Percentiles rank a stretch among this genome's conserved stretches.
phyloP scores from a whole-genome alignment of 2,329 filamentous ascomycete genomes.

The Cercospora sp. region DNA sequence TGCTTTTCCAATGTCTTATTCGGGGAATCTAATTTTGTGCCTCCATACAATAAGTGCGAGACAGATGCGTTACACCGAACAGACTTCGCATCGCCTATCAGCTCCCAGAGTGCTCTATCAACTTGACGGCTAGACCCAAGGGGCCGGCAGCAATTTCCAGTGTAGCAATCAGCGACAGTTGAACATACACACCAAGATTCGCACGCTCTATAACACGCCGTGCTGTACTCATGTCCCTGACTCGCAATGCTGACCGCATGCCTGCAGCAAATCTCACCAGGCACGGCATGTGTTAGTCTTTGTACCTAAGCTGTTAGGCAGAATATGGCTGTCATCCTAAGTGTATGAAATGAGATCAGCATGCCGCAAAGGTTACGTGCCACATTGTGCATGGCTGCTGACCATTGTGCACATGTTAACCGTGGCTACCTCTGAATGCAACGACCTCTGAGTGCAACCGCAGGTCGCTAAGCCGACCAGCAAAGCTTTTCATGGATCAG shows the following conservation, averaged over 20 bases:
- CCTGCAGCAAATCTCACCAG: neutral
- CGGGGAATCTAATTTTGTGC: neutral
- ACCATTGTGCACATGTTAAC: neutral
- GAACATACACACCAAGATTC: neutral
- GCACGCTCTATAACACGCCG: neutral
- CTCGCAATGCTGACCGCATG: neutral
- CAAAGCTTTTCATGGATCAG: too few species aligned
- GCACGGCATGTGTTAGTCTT: neutral
- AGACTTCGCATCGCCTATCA: neutral
- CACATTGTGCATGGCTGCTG: neutral
- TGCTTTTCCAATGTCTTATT: neutral
- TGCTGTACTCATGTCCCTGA: neutral
- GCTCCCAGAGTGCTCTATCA: neutral
- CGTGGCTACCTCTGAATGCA: too few species aligned
- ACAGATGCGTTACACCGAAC: neutral
- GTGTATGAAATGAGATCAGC: neutral
- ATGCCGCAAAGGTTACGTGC: neutral
- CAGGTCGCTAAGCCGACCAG: too few species aligned
- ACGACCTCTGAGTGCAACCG: too few species aligned
- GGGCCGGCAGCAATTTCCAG: neutral
- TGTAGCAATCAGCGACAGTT: neutral
- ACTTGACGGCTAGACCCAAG: neutral
- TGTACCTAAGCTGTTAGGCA: neutral
- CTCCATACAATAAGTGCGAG: neutral
- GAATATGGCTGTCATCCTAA: neutral